A percentile compares a stretch with the other conserved stretches of the same genome.
These are phyloP conservation scores for Starmerella geochares DNA, from an alignment of 805 yeast species.

Conservation along the genomic window DNA sequence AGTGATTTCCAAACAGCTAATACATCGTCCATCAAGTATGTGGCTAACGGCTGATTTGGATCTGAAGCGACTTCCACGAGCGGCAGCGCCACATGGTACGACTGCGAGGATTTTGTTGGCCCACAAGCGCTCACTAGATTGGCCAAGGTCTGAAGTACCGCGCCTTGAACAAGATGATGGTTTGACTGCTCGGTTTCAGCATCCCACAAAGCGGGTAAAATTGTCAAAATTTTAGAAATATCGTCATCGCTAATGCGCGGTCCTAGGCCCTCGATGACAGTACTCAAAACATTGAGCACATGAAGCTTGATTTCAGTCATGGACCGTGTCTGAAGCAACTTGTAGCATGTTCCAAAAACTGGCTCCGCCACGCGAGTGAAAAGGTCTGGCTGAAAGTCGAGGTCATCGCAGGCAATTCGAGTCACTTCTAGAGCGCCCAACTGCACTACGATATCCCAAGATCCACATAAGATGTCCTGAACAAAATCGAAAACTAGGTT, in stretches of 20 bases:
- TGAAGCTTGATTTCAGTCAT: constrained; percentile 69
- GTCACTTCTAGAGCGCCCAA: constrained; percentile 65
- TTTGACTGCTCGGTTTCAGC: constrained; percentile 34
- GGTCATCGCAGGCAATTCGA: constrained; percentile 63
- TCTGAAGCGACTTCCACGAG: constrained; percentile 39
- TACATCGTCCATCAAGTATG: constrained; percentile 70
- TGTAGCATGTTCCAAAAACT: constrained; percentile 42
- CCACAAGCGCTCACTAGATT: constrained; percentile 28
- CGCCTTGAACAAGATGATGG: constrained; percentile 32
- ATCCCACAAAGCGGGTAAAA: constrained; percentile 76
- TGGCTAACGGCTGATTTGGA: constrained; percentile 44
- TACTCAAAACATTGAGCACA: constrained; percentile 56
- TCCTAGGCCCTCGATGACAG: constrained; percentile 36
- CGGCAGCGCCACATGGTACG: constrained; percentile 21
- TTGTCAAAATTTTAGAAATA: constrained; percentile 29
- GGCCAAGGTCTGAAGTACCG: constrained; percentile 32
- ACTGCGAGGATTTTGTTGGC: constrained; percentile 9
- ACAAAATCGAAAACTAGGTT: constrained; percentile 49
- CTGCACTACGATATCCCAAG: constrained; percentile 63
- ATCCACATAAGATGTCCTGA: constrained; percentile 33
- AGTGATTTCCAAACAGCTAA: constrained; percentile 67
- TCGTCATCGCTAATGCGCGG: constrained; percentile 21
- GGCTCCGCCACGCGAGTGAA: constrained; percentile 57
- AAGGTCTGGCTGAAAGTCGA: constrained; percentile 64
- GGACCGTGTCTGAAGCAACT: constrained; percentile 40